These are phyloP conservation scores for Striga asiatica DNA, from an alignment of 257 asterid genomes.

Conservation along the genomic window DNA sequence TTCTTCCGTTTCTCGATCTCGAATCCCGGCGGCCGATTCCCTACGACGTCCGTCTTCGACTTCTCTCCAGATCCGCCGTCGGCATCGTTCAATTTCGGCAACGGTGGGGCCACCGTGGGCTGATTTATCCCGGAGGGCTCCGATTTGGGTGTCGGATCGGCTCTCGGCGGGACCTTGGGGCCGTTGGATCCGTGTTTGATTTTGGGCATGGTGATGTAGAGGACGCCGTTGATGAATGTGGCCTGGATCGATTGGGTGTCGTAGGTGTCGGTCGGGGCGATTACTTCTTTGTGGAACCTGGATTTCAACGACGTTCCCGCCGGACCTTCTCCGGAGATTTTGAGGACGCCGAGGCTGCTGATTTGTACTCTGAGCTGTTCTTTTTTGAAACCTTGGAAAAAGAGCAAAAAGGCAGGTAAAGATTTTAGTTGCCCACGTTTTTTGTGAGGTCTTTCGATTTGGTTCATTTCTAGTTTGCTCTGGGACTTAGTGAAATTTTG, in stretches of 20 bases:
- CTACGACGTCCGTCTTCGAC: too few species aligned
- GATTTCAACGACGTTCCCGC: conserved; percentile 7
- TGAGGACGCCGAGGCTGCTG: conserved; percentile 32
- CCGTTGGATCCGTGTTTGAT: background rate
- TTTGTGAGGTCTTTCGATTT: too few species aligned
- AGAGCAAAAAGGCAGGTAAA: too few species aligned
- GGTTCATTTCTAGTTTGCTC: too few species aligned
- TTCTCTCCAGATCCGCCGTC: too few species aligned
- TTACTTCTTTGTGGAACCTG: conserved; percentile 41
- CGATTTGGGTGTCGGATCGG: conserved; percentile 10
- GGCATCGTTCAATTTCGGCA: background rate
- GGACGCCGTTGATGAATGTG: conserved; percentile 26
- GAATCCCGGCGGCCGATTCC: background rate
- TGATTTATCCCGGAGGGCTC: background rate
- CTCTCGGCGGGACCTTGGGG: background rate
- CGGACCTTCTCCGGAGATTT: conserved; percentile 47
- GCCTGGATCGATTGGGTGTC: conserved; percentile 35
- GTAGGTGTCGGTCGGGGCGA: conserved; percentile 23
- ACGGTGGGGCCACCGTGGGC: background rate
- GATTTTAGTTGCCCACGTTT: too few species aligned
- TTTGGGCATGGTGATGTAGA: conserved; percentile 43
- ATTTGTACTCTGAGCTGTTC: conserved; percentile 54
- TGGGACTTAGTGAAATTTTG: too few species aligned
- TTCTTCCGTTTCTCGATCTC: background rate
- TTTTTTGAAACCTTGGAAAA: conserved; percentile 39